These are phyloP conservation scores for Coprinopsis strossmayeri DNA, from an alignment of 768 basidiomycete genomes.

Conservation along the genomic window DNA sequence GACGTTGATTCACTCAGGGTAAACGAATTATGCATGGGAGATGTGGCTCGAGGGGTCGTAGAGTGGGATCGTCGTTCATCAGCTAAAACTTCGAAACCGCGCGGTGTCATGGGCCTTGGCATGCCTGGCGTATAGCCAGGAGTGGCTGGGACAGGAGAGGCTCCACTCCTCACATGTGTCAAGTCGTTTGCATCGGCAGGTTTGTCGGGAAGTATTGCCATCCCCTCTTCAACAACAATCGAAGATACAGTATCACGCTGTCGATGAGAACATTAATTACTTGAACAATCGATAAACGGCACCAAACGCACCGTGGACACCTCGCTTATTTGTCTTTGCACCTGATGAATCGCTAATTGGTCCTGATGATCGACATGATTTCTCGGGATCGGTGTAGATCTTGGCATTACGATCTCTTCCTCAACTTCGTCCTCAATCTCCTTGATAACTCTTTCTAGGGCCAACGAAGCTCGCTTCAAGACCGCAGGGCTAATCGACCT, in stretches of 20 bases:
- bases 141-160: constrained; percentile 58
- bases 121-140: constrained; percentile 89
- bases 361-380: constrained; percentile 29
- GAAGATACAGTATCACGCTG: constrained; percentile 32
- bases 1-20: constrained; percentile 21
- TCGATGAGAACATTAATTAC: constrained; percentile 7
- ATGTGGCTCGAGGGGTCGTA: constrained; percentile 75
- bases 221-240: constrained; percentile 51
- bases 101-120: constrained; percentile 89
- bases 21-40: constrained; percentile 39
- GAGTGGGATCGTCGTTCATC: constrained; percentile 70
- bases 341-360: constrained; percentile 1
- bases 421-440: constrained; percentile 68
- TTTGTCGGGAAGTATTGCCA: constrained; percentile 66
- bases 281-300: neutral
- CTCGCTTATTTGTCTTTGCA: constrained; percentile 1
- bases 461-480: constrained; percentile 62
- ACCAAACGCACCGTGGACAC: neutral
- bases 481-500: constrained; percentile 45
- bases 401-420: constrained; percentile 72
- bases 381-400: constrained; percentile 47
- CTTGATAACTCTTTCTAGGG: constrained; percentile 68
- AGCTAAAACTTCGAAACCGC: constrained; percentile 48
- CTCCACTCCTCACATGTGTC: constrained; percentile 31
- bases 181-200: constrained; percentile 21